phyloP scores from a whole-genome alignment of 176 grass and related monocot species.

The Oryza punctata region DNA sequence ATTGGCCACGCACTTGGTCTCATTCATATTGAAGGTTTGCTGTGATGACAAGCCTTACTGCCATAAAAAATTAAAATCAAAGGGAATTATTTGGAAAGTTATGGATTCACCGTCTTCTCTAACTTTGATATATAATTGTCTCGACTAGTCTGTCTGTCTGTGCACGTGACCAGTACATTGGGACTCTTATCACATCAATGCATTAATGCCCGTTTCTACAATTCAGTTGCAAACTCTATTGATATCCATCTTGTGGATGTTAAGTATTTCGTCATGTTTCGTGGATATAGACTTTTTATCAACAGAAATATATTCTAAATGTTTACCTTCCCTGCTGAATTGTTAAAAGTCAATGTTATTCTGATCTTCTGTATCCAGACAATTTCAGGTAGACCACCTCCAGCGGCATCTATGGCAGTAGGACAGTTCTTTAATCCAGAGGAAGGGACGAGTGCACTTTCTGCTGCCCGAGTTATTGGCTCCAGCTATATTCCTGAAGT shows the following conservation, averaged over 20 bases:
- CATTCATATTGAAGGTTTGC: neutral
- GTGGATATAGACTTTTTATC: constrained; percentile 9
- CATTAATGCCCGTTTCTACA: neutral
- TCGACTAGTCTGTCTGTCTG: neutral
- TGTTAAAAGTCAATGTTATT: constrained; percentile 32
- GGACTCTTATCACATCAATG: constrained; percentile 2
- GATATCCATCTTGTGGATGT: neutral
- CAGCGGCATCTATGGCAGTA: constrained; percentile 93
- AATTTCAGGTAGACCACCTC: constrained; percentile 97
- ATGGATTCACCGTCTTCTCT: neutral
- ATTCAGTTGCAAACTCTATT: neutral
- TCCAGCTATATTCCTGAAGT: constrained; percentile 76
- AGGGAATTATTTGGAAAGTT: neutral
- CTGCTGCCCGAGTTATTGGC: constrained; percentile 52
- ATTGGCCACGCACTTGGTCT: neutral
- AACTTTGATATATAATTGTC: neutral
- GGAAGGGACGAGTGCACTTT: constrained; percentile 65
- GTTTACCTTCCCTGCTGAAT: constrained; percentile 16
- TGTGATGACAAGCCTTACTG: neutral
- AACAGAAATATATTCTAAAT: constrained; percentile 6
- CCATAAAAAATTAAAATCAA: neutral
- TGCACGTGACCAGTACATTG: neutral
- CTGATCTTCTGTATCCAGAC: constrained; percentile 65
- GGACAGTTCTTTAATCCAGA: constrained; percentile 94
- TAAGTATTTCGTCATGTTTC: neutral